Evolutionary conservation across 73 alveolate species (phyloP).

Genomic region (Paramecium octaurelia): DNA sequence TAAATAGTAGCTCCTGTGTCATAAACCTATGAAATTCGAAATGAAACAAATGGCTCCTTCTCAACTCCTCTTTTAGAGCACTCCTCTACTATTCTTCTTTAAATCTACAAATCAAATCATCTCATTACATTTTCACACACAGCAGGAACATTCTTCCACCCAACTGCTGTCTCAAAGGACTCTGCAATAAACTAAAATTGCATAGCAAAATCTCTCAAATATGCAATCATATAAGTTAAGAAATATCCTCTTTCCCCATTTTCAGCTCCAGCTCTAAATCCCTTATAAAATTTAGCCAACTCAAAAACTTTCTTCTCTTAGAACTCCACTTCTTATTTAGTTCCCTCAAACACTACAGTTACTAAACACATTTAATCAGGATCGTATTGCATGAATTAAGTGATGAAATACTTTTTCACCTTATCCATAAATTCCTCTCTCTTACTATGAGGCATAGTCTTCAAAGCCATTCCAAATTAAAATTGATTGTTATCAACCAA

Average conservation of each 20-base stretch:
- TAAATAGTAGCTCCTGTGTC: conserved; percentile 91
- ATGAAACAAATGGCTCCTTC: conserved; percentile 74
- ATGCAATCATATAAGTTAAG: conserved; percentile 90
- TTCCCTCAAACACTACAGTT: conserved; percentile 88
- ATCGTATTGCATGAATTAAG: conserved; percentile 79
- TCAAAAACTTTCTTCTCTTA: conserved; percentile 66
- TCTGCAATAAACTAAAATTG: conserved; percentile 80
- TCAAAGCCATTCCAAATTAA: conserved; percentile 82
- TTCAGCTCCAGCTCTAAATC: conserved; percentile 90
- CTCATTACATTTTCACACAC: conserved; percentile 67
- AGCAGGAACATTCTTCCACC: conserved; percentile 82
- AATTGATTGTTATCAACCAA: conserved; percentile 86
- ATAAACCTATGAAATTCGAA: conserved; percentile 84
- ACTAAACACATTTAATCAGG: conserved; percentile 80
- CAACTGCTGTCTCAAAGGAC: conserved; percentile 86
- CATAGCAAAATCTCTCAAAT: conserved; percentile 85
- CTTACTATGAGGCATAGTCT: conserved; percentile 68
- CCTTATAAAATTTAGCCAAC: conserved; percentile 72
- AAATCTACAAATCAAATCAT: not conserved
- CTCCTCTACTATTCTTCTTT: conserved; percentile 66
- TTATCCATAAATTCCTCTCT: conserved; percentile 71
- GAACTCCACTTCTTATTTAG: conserved; percentile 65
- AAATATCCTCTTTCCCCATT: conserved; percentile 88
- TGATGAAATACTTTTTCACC: conserved; percentile 77
- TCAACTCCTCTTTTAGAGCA: conserved; percentile 69